Percentiles rank a stretch among this genome's conserved stretches.
Conservation (phyloP, 2,329 filamentous ascomycete species). For the Domatiomyces catenatus region DNA sequence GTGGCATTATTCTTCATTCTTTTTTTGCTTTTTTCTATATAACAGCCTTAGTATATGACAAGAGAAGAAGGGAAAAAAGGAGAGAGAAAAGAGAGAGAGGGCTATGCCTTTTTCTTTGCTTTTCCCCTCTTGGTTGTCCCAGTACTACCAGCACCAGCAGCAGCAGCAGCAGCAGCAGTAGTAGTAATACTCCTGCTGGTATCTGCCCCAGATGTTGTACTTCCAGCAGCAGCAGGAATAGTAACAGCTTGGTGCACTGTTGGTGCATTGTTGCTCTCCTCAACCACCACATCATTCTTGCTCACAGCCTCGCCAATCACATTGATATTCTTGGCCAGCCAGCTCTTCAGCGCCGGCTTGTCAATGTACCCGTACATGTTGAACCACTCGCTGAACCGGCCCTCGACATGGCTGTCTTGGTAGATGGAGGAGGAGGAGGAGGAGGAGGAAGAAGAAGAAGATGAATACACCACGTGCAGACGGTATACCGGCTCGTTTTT, state of each 20-base stretch:
- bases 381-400: constrained; percentile 48
- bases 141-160: not conserved
- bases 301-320: constrained; percentile 35
- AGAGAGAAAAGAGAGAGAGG: not conserved
- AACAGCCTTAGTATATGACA: not conserved
- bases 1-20: too few relatives aligned
- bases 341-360: constrained; percentile 45
- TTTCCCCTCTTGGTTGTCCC: not conserved
- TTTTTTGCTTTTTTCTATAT: not conserved
- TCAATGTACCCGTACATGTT: constrained; percentile 42
- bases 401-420: constrained; percentile 35
- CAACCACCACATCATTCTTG: constrained; percentile 1
- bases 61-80: not conserved
- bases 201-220: too few relatives aligned
- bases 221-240: too few relatives aligned
- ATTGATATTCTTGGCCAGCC: constrained; percentile 44
- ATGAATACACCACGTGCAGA: constrained; percentile 43
- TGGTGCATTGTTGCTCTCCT: constrained; percentile 17
- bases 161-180: too few relatives aligned
- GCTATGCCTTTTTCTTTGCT: not conserved
- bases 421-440: constrained; percentile 11
- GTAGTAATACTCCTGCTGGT: too few relatives aligned
- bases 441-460: constrained; percentile 15
- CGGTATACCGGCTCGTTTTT: constrained; percentile 75
- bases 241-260: too few relatives aligned